phyloP scores from a whole-genome alignment of 805 yeast species.

The Lachancea sp. region DNA sequence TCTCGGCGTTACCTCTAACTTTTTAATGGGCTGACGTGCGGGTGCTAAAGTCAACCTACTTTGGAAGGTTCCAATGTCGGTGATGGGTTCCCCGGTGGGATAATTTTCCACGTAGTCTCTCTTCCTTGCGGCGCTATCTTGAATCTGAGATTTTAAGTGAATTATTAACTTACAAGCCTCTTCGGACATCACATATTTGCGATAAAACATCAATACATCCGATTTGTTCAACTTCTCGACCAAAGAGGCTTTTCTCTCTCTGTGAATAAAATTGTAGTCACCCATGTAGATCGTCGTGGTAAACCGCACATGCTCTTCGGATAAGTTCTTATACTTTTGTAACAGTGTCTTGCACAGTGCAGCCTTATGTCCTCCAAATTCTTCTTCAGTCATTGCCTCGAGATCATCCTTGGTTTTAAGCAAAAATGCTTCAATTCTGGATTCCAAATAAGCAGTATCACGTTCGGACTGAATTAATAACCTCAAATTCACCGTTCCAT shows the following conservation, averaged over 20 bases:
- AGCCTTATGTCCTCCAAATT: constrained; percentile 59
- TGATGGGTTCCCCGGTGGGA: constrained; percentile 45
- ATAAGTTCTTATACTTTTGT: constrained; percentile 69
- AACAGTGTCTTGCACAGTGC: constrained; percentile 60
- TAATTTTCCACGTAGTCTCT: constrained; percentile 30
- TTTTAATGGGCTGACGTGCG: constrained; percentile 50
- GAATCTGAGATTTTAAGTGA: constrained; percentile 51
- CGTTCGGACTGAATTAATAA: constrained; percentile 81
- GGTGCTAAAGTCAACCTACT: constrained; percentile 46
- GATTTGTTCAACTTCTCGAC: constrained; percentile 48
- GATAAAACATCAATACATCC: constrained; percentile 53
- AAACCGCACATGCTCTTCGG: constrained; percentile 64
- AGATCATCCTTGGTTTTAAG: constrained; percentile 41
- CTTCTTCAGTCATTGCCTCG: constrained; percentile 50
- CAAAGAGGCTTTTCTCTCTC: constrained; percentile 49
- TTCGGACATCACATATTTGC: constrained; percentile 36
- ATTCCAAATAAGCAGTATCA: constrained; percentile 64
- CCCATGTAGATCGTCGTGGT: constrained; percentile 69
- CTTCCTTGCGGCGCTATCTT: constrained; percentile 18
- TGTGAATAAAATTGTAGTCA: constrained; percentile 64
- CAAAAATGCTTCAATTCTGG: constrained; percentile 67
- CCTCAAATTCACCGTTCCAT: constrained; percentile 56
- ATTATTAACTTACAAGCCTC: constrained; percentile 44
- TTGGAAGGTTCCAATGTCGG: constrained; percentile 50
- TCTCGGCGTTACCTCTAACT: constrained; percentile 21